These are phyloP conservation scores for Immersiporthe knoxdaviesiana DNA, from an alignment of 2,329 filamentous ascomycete genomes.

Conservation along the genomic window DNA sequence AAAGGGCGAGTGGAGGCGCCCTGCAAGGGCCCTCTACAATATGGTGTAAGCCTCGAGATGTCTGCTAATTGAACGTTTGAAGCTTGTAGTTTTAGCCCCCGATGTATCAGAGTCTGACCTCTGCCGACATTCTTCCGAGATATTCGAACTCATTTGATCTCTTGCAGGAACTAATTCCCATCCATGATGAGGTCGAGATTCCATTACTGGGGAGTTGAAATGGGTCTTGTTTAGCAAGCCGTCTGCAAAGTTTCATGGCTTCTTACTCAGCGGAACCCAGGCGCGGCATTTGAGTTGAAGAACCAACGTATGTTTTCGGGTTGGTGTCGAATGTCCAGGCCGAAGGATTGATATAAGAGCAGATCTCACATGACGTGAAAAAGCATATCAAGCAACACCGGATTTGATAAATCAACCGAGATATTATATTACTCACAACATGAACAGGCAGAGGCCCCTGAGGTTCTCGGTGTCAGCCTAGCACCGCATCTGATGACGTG, in stretches of 20 bases:
- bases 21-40: too few relatives aligned
- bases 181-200: background rate
- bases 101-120: background rate
- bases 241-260: background rate
- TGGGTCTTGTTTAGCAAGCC: background rate
- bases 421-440: background rate
- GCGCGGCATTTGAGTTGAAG: background rate
- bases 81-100: background rate
- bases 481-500: background rate
- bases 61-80: too few relatives aligned
- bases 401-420: background rate
- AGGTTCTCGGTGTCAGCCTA: background rate
- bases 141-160: background rate
- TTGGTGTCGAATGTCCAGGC: background rate
- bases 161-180: background rate
- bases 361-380: background rate
- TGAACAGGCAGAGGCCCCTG: background rate
- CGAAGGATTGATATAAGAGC: background rate
- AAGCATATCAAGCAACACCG: background rate
- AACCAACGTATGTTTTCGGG: background rate
- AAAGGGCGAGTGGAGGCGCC: too few relatives aligned
- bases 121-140: background rate
- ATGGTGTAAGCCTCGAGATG: too few relatives aligned
- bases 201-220: background rate
- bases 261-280: background rate